Base-by-base conservation (phyloP, 2,329 filamentous ascomycete genomes). In the Cercospora nicotianae region DNA sequence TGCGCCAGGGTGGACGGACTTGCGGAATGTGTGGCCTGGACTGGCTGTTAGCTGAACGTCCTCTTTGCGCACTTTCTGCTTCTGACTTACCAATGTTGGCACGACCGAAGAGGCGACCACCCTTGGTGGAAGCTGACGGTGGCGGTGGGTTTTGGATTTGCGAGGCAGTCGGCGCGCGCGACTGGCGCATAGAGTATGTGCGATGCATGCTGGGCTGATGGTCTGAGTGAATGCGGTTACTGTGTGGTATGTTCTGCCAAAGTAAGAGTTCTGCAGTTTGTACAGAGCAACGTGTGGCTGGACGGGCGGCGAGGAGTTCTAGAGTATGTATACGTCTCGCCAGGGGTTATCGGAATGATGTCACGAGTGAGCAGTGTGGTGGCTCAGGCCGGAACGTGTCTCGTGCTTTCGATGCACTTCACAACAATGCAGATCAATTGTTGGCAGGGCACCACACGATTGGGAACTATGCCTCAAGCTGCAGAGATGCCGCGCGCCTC, bases 161-260 rank as follows among this genome's bases (percentile, higher is more conserved):
- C 78, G 93, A 96, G 78, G 95, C 95, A 73, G 95, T 99, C 60
- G 95, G 95, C 82, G 93, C 93, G 87, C 95, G 90, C 82, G 92
- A 91, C 83, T 96, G 91, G 90, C 95, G 94, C 95, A 97, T 96
- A 77, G 93, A 97, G 82, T 98, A 99, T 73, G 95, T 97, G 81
- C 94, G 93, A 88, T 99, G 95, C 94, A 99, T 99, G 68, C 57
- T 79, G 73, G 75, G 73, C 74, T 64, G 57, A 59, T 39, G 8
- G 39, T 48, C 23, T 28, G 31, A 51, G 33, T 28, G 61, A 33
- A 39, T 55, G 16, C n/a, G 4, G 13, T 18, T 48, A 33, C 8
- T 18, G 28, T 39, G 30, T 33, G 31, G 18, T 53, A 16, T 31
- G 20, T 28, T 36, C 45, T 63, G 28, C 18, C 39, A 36, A 13